Conservation (phyloP, 1,139 yeast genomes). For the Scheffersomyces parashehatae region DNA sequence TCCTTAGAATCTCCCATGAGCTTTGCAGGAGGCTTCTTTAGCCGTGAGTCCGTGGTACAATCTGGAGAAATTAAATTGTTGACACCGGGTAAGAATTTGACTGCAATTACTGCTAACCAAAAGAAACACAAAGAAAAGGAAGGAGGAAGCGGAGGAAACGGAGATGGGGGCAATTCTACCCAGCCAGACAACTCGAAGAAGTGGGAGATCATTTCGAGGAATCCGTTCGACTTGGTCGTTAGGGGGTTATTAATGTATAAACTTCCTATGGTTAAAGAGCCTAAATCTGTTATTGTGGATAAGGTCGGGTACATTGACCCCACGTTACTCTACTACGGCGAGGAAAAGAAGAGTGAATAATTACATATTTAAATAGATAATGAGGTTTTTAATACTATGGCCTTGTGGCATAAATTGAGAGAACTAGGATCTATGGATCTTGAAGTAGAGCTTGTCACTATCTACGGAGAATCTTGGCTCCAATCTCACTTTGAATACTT, state of each 20-base stretch:
- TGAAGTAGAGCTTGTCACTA: conserved; percentile 8
- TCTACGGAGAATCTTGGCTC: conserved; percentile 10
- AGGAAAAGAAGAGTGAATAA: not conserved
- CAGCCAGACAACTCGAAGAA: conserved; percentile 48
- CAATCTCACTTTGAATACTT: conserved; percentile 37
- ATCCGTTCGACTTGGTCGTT: conserved; percentile 84
- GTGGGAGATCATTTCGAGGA: conserved; percentile 75
- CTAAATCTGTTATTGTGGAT: conserved; percentile 62
- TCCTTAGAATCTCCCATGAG: conserved; percentile 70
- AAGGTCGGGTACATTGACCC: conserved; percentile 64
- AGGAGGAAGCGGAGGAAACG: conserved; percentile 8
- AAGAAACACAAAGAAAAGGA: conserved; percentile 12
- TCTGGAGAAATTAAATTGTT: conserved; percentile 70
- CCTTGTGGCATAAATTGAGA: not conserved
- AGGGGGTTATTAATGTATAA: conserved; percentile 81
- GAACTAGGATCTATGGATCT: conserved; percentile 1
- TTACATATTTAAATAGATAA: not conserved
- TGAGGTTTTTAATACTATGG: too few relatives aligned
- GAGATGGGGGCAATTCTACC: conserved; percentile 3
- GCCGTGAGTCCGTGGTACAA: conserved; percentile 55
- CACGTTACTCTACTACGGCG: conserved; percentile 8
- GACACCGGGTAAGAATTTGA: conserved; percentile 71
- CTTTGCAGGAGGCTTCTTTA: conserved; percentile 79
- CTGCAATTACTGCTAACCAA: conserved; percentile 24
- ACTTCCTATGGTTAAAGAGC: conserved; percentile 61